Conservation (phyloP, 202 grass and related monocot genomes). For the Miscanthus sacchariflorus region DNA sequence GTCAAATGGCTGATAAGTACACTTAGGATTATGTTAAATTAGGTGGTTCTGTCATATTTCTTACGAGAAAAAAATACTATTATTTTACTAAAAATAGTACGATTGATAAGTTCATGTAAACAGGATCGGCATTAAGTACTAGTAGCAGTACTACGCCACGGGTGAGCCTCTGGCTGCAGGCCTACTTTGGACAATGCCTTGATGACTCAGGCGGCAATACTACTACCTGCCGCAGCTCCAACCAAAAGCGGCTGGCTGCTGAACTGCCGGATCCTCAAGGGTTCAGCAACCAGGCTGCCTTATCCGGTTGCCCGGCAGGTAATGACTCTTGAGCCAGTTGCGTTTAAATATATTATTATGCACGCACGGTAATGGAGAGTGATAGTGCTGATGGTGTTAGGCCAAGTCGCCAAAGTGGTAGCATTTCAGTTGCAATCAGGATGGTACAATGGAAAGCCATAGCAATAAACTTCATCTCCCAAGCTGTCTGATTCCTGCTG, state of each 20-base stretch:
- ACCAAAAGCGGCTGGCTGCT: conserved; percentile 49
- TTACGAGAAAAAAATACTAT: too few species aligned
- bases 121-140: too few species aligned
- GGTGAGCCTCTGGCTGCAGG: conserved; percentile 3
- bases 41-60: too few species aligned
- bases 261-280: conserved; percentile 39
- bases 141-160: neutral
- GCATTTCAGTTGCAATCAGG: conserved; percentile 19
- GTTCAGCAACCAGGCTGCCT: conserved; percentile 43
- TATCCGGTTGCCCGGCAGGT: conserved; percentile 46
- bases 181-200: conserved; percentile 1
- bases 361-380: neutral
- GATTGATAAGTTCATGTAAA: too few species aligned
- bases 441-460: conserved; percentile 1
- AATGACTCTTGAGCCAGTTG: conserved; percentile 4
- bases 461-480: conserved; percentile 9
- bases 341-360: neutral
- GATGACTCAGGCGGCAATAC: conserved; percentile 39
- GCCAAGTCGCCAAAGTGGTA: conserved; percentile 16
- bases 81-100: too few species aligned
- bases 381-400: neutral
- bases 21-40: too few species aligned
- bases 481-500: conserved; percentile 29
- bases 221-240: conserved; percentile 32
- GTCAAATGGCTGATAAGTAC: too few species aligned